Conservation (phyloP, 2,329 filamentous ascomycete species). For the Penicillium sp. region DNA sequence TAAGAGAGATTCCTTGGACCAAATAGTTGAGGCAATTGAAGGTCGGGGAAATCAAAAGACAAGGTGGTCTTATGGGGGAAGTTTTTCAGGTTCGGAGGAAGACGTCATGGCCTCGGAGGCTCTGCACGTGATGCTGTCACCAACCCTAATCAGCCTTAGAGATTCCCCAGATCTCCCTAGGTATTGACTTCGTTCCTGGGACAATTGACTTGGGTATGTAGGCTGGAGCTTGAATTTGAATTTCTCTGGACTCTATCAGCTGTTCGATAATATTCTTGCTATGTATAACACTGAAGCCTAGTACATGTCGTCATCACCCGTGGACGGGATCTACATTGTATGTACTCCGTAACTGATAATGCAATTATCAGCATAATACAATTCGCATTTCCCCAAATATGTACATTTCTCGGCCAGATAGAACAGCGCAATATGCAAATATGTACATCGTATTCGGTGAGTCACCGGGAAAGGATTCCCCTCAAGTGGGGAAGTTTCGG, state of each 20-base stretch:
- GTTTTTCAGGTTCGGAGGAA: conserved; percentile 23
- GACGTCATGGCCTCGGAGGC: conserved; percentile 31
- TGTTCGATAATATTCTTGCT: not conserved
- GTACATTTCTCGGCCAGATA: not conserved
- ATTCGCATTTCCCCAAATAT: not conserved
- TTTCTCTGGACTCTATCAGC: no score
- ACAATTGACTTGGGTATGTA: not conserved
- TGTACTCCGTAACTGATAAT: no score
- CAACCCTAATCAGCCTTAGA: not conserved
- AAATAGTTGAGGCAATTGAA: conserved; percentile 40
- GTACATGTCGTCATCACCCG: not conserved
- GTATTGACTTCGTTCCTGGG: not conserved
- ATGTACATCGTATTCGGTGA: not conserved
- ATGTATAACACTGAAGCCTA: not conserved
- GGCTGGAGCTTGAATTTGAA: not conserved
- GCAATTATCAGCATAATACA: not conserved
- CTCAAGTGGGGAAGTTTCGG: not conserved
- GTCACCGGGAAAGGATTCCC: not conserved
- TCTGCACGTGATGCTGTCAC: conserved; percentile 20
- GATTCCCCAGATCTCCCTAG: not conserved
- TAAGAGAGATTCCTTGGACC: conserved; percentile 4
- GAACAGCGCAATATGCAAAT: not conserved
- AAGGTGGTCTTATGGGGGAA: conserved; percentile 69
- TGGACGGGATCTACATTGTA: not conserved
- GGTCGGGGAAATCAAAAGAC: conserved; percentile 8